A percentile compares a stretch with the other conserved stretches of the same genome.
phyloP scores from a whole-genome alignment of 768 basidiomycete species.

The Brasilioporus rufonigricans region DNA sequence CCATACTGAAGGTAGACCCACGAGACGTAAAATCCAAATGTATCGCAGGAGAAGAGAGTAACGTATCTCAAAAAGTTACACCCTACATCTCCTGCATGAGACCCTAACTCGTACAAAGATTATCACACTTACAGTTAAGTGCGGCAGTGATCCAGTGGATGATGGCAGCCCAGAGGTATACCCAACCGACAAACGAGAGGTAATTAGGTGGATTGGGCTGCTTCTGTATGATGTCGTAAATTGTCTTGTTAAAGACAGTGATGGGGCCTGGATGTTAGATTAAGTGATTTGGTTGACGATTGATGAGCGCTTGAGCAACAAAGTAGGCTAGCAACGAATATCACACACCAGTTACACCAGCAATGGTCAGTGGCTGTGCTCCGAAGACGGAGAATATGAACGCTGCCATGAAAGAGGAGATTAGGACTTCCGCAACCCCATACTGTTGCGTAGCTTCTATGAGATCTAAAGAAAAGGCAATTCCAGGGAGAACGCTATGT shows the following conservation, averaged over 20 bases:
- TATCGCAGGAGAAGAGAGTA: conserved; percentile 87
- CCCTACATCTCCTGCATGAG: conserved; percentile 41
- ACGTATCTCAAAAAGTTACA: conserved; percentile 86
- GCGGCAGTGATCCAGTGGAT: conserved; percentile 80
- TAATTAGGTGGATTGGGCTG: conserved; percentile 65
- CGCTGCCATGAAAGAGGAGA: conserved; percentile 86
- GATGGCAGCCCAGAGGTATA: conserved; percentile 88
- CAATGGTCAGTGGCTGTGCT: conserved; percentile 88
- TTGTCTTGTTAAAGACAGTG: conserved; percentile 90
- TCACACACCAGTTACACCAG: conserved; percentile 76
- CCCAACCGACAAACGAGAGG: conserved; percentile 88
- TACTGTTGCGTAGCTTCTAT: conserved; percentile 90
- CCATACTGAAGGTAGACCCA: conserved; percentile 92
- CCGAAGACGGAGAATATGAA: conserved; percentile 85
- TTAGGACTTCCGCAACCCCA: conserved; percentile 83
- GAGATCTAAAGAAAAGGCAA: conserved; percentile 88
- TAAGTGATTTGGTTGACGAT: no score
- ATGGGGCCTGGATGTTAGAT: conserved; percentile 61
- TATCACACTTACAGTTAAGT: conserved; percentile 60
- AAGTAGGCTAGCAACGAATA: no score
- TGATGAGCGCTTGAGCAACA: no score
- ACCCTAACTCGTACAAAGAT: not conserved
- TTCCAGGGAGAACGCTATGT: conserved; percentile 76
- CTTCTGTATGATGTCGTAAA: conserved; percentile 68
- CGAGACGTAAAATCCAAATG: conserved; percentile 90